phyloP scores from a whole-genome alignment of 176 grass and related monocot species.

The Oryza officinalis region DNA sequence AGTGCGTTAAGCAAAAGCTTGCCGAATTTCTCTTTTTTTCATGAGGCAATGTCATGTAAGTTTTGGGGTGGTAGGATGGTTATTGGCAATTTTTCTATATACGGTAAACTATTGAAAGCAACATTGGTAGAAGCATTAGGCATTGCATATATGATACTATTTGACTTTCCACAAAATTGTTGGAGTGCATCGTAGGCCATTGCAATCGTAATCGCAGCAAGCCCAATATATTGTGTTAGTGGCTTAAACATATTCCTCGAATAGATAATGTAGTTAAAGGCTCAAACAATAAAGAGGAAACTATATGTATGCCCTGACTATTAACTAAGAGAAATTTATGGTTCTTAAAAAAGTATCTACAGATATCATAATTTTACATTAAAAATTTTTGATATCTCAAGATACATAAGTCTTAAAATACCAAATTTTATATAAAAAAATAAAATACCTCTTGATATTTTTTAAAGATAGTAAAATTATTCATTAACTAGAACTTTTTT shows the following conservation, averaged over 20 bases:
- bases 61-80: not conserved
- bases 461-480: too few species aligned
- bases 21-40: not conserved
- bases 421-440: too few species aligned
- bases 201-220: not conserved
- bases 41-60: not conserved
- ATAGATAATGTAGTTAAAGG: not conserved
- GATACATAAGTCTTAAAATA: too few species aligned
- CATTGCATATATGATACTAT: not conserved
- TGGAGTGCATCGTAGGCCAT: not conserved
- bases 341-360: too few species aligned
- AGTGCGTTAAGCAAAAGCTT: not conserved
- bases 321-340: too few species aligned
- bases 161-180: not conserved
- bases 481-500: too few species aligned
- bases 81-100: not conserved
- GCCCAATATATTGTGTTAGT: not conserved
- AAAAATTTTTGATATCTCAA: too few species aligned
- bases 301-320: too few species aligned
- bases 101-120: not conserved
- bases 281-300: not conserved
- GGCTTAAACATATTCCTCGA: not conserved
- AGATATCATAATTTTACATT: too few species aligned
- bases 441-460: too few species aligned
- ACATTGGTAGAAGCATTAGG: not conserved